phyloP scores from a whole-genome alignment of 495 filamentous ascomycete species.

The Aspergillus coremiiformis region DNA sequence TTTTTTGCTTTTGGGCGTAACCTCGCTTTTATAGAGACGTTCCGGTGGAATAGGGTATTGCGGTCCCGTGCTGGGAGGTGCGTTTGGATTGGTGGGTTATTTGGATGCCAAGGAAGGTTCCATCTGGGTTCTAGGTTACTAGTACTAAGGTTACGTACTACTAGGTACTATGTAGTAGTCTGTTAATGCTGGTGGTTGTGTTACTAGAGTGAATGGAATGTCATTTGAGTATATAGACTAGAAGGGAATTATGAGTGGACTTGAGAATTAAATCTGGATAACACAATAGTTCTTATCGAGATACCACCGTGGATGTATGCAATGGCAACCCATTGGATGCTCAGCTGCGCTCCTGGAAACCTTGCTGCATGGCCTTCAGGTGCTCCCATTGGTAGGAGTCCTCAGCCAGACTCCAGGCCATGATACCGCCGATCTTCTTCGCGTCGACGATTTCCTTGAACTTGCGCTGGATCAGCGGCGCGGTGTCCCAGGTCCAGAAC shows the following conservation, averaged over 20 bases:
- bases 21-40: no score
- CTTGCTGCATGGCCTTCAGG: conserved; percentile 49
- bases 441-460: conserved; percentile 51
- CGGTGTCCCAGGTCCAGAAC: conserved; percentile 74
- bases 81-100: conserved; percentile 7
- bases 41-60: background rate
- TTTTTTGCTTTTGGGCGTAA: no score
- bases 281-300: background rate
- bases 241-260: no score
- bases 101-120: no score
- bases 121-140: background rate
- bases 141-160: background rate
- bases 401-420: conserved; percentile 69
- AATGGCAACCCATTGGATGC: no score
- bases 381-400: conserved; percentile 55
- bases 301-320: no score
- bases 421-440: conserved; percentile 58
- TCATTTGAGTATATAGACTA: no score
- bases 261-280: no score
- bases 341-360: conserved; percentile 22
- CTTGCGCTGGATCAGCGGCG: conserved; percentile 54
- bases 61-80: conserved; percentile 8
- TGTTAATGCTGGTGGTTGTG: no score
- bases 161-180: no score
- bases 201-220: no score